Base-by-base conservation (phyloP, 2,329 filamentous ascomycete species). In the Colletotrichum sojae region DNA sequence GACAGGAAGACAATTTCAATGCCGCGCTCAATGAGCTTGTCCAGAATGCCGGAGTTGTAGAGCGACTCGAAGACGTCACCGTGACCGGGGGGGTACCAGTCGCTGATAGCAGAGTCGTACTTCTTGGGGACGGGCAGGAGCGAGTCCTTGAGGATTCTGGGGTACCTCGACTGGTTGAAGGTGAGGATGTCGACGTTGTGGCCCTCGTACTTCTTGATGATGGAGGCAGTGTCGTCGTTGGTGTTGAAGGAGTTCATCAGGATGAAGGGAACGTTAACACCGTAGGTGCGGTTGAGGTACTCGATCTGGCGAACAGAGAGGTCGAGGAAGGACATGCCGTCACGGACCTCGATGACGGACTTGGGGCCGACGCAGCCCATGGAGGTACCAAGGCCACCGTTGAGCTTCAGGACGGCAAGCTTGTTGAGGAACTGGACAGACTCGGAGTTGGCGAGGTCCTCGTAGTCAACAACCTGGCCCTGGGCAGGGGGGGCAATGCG, bases 171-270 rank as follows among this genome's bases (percentile, higher is more conserved):
- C 86, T 99, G 96, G 89, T 99, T 90, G 91, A 99, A 99, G 81
- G 96, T 98, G 81, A 98, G 88, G 82, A 99, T 98, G 81, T 99
- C 96, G 79, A 99, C 97, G 82, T 98, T 98, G 90, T 99, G 96
- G 73, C 96, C 96, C 87, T 99, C 95, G 85, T 98, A 99, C 88
- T 99, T 99, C 91, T 99, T 99, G 88, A 99, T 99, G 85, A 99
- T 99, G 84, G 94, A 94, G 72, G 95, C 94, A 59, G 96, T 99
- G 80, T 99, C 96, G 77, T 95, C 90, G 82, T 99, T 95, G 81
- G 96, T 99, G 90, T 99, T 99, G 93, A 99, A 99, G 64, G 96
- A 98, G 91, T 99, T 99, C 96, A 99, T 99, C 76, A 99, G 91
- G 75, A 99, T 91, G 83, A 99, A 98, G 56, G 96, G 96, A 40